phyloP scores from a whole-genome alignment of 1,284 basidiomycete genomes.

The Trichosporon inkin region DNA sequence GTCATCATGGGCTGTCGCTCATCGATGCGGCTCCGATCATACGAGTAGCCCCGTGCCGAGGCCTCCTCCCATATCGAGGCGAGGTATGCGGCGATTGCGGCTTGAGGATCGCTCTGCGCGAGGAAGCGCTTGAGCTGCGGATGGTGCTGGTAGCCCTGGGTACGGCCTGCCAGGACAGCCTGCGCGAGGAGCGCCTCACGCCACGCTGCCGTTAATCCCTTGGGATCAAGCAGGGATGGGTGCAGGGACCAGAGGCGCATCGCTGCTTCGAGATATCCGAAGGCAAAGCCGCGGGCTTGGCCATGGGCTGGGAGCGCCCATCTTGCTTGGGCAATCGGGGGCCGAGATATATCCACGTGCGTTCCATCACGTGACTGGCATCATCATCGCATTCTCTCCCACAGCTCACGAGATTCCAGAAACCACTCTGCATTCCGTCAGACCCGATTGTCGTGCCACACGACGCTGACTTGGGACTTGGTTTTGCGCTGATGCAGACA shows the following conservation, averaged over 20 bases:
- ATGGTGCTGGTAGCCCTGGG: slow-evolving; percentile 12
- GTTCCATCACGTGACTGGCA: too few relatives aligned
- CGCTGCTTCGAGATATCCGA: too few relatives aligned
- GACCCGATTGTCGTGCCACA: too few relatives aligned
- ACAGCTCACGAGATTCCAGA: too few relatives aligned
- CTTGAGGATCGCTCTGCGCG: slow-evolving; percentile 2
- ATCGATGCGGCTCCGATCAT: slow-evolving; percentile 7
- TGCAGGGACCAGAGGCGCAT: slow-evolving; percentile 16
- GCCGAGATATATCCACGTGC: too few relatives aligned
- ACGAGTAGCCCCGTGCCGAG: slow-evolving; percentile 5
- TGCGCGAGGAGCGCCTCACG: slow-evolving; percentile 15
- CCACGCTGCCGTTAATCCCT: slow-evolving; percentile 11
- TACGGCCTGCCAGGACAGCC: slow-evolving; percentile 11
- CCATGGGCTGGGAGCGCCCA: too few relatives aligned
- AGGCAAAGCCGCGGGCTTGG: too few relatives aligned
- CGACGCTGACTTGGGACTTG: too few relatives aligned
- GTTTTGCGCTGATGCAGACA: too few relatives aligned
- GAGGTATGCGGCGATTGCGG: slow-evolving; percentile 13
- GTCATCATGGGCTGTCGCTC: neutral
- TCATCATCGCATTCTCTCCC: too few relatives aligned
- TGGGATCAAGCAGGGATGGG: slow-evolving; percentile 12
- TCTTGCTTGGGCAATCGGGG: too few relatives aligned
- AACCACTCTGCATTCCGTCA: too few relatives aligned
- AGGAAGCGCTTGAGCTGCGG: slow-evolving; percentile 12
- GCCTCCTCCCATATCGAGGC: slow-evolving; percentile 7